Conservation (phyloP, 306 rosid species). For the Gleditsia sinensis region DNA sequence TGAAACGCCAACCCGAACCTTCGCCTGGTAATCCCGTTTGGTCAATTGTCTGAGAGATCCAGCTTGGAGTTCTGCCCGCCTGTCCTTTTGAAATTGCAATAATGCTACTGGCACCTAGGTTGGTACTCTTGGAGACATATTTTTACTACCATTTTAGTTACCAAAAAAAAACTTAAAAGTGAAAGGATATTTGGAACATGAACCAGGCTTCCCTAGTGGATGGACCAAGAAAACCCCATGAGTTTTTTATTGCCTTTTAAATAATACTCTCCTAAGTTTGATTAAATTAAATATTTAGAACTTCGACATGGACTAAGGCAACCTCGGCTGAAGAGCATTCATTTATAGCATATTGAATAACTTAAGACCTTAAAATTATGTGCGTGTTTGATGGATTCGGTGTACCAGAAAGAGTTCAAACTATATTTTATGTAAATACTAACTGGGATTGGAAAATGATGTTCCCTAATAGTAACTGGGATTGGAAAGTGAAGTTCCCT, state of each 20-base stretch:
- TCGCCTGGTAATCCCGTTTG: too few species aligned
- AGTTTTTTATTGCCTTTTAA: neutral
- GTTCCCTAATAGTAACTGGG: slow-evolving; percentile 34
- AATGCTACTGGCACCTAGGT: too few species aligned
- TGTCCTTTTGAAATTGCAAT: too few species aligned
- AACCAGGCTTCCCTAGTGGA: slow-evolving; percentile 13
- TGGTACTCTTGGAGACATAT: too few species aligned
- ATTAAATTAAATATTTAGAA: slow-evolving; percentile 33
- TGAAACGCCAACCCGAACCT: too few species aligned
- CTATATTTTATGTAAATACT: neutral
- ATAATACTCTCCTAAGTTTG: neutral
- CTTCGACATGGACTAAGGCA: slow-evolving; percentile 23
- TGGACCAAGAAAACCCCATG: slow-evolving; percentile 7
- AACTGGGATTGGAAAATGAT: slow-evolving; percentile 7
- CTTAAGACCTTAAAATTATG: slow-evolving; percentile 9
- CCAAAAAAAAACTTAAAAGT: slow-evolving; percentile 36
- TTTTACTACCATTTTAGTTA: too few species aligned
- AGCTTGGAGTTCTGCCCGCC: too few species aligned
- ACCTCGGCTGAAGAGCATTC: slow-evolving; percentile 27
- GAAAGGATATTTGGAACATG: slow-evolving; percentile 35
- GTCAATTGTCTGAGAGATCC: too few species aligned
- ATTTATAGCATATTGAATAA: slow-evolving; percentile 8
- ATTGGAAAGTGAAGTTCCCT: slow-evolving; percentile 22
- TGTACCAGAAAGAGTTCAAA: slow-evolving; percentile 36
- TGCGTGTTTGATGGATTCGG: slow-evolving; percentile 36